Base-by-base conservation (phyloP, 2,329 filamentous ascomycete species). In the Ascomycota sp. region DNA sequence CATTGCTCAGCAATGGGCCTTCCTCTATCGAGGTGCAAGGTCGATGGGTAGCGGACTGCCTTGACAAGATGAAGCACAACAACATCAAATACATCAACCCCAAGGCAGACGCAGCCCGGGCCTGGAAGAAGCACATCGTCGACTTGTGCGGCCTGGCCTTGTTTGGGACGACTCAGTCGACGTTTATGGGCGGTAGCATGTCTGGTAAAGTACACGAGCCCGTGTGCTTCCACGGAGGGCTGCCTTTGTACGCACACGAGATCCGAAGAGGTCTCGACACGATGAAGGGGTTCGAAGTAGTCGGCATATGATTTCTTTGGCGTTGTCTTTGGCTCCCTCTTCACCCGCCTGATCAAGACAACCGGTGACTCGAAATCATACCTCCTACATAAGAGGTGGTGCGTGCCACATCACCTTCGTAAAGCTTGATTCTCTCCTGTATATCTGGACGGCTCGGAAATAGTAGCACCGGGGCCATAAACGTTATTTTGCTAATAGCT, bases 141-240 rank as follows among this genome's bases (percentile, higher is more conserved):
- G 51, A 59, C 3, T 30, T 65, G 2, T 59, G 54, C 28, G 45
- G 66, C 38, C 39, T 25, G 8, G 55, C 53, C 5, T 45, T 72
- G 4, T 56, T 72, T 33, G 61, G 63, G 0, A 58, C 50, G 0
- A 57, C 56, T 0, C 50, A 46, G 19, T 62, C 54, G 5, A 69
- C 61, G 13, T 70, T 67, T 36, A 65, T 69, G 58, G 67, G 68
- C 3, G 59, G 56, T 0, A 65, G 52, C 25, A 53, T 69, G 2
- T 65, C 66, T 0, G 63, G 57, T 0, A 69, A 70, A 47, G 39
- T 51, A 1, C 51, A 51, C 19, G 65, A 72, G 47, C 58, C 57
- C 1, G 44, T 69, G 7, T 57, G 59, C 28, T 72, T 57, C 33
- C 32, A 54, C 0, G 58, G 50, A 1, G 57, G 57, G 0, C 44